Conservation (phyloP, 805 yeast species). For the Starmerella gropengiesseri region DNA sequence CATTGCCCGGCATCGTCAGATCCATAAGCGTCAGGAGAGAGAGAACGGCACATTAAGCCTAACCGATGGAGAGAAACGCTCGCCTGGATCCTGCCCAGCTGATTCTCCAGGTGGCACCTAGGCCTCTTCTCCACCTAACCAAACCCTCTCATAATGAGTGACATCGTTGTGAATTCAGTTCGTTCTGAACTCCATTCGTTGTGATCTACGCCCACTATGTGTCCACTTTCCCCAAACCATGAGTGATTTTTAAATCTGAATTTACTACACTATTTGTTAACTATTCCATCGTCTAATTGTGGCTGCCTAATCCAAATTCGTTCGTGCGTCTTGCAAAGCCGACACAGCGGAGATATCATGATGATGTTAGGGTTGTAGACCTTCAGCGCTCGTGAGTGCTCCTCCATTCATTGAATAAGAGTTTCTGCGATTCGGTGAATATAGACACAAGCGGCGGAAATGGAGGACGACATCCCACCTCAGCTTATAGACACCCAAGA, state of each 20-base stretch:
- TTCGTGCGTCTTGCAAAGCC: neutral
- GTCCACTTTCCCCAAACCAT: neutral
- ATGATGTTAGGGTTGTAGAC: too few relatives aligned
- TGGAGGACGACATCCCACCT: slow-evolving; percentile 26
- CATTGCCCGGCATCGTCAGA: slow-evolving; percentile 70
- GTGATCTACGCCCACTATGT: neutral
- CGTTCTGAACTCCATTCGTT: neutral
- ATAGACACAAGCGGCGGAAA: too few relatives aligned
- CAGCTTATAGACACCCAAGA: slow-evolving; percentile 18
- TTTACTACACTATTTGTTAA: neutral
- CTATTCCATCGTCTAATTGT: neutral
- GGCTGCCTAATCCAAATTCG: neutral
- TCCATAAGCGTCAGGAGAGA: slow-evolving; percentile 61
- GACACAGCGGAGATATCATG: neutral
- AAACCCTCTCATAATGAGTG: neutral
- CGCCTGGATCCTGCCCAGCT: too few relatives aligned
- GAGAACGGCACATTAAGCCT: neutral
- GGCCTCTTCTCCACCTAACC: too few relatives aligned
- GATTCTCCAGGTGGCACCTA: too few relatives aligned
- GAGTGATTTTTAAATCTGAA: neutral
- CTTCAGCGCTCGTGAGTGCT: too few relatives aligned
- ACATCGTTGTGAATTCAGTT: neutral
- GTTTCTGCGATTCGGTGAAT: too few relatives aligned
- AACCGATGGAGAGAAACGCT: too few relatives aligned
- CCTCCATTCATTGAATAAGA: too few relatives aligned